These are phyloP conservation scores for Huntiella bhutanensis DNA, from an alignment of 2,329 filamentous ascomycete genomes.

Conservation along the genomic window DNA sequence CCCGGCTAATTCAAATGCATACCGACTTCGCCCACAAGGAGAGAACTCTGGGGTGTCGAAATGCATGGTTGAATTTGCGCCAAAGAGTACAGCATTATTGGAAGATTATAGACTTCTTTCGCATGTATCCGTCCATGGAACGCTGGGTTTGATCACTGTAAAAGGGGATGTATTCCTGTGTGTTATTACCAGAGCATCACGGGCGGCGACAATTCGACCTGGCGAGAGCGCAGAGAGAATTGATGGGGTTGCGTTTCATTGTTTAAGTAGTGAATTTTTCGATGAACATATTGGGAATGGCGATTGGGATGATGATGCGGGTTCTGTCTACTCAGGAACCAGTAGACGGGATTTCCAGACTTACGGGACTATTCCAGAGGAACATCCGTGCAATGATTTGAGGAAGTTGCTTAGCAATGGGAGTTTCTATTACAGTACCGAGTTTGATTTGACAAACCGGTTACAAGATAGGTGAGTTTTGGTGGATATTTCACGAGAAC, in stretches of 20 bases:
- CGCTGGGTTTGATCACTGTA: conserved; percentile 70
- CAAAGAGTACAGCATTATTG: conserved; percentile 44
- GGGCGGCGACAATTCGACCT: conserved; percentile 65
- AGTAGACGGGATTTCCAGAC: conserved; percentile 12
- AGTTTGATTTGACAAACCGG: conserved; percentile 89
- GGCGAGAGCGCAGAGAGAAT: conserved; percentile 84
- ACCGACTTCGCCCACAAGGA: conserved; percentile 23
- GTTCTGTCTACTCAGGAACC: conserved; percentile 27
- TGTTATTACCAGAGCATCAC: conserved; percentile 61
- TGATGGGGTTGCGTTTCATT: conserved; percentile 76
- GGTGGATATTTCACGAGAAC: not conserved
- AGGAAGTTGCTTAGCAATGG: conserved; percentile 86
- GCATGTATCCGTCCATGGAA: conserved; percentile 60
- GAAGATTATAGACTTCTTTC: conserved; percentile 60
- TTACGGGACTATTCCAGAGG: conserved; percentile 33
- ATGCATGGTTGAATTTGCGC: conserved; percentile 79
- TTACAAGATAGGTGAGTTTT: conserved; percentile 57
- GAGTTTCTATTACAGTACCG: conserved; percentile 95
- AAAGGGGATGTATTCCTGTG: conserved; percentile 76
- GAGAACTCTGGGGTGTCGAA: conserved; percentile 30
- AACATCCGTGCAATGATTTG: conserved; percentile 78
- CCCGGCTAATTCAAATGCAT: conserved; percentile 35
- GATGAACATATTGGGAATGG: conserved; percentile 47
- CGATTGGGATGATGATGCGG: conserved; percentile 33
- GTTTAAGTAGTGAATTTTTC: conserved; percentile 69